phyloP scores from a whole-genome alignment of 2,329 filamentous ascomycete species.

The Fusarium sp. region DNA sequence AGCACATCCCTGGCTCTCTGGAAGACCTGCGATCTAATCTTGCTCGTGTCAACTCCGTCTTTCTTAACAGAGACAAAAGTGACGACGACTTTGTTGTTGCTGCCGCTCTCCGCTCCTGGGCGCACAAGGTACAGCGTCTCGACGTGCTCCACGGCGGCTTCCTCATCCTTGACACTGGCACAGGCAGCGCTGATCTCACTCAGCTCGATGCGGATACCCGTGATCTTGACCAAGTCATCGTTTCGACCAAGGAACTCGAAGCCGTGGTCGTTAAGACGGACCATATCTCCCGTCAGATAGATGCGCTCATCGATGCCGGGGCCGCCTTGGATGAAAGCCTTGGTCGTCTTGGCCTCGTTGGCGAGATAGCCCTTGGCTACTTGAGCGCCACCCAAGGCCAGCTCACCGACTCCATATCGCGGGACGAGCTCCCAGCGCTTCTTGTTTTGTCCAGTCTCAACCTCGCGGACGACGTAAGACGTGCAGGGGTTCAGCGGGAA shows the following conservation, averaged over 20 bases:
- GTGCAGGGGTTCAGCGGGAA: slow-evolving; percentile 27
- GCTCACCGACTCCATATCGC: slow-evolving; percentile 29
- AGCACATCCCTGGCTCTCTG: slow-evolving; percentile 22
- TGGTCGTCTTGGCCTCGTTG: slow-evolving; percentile 30
- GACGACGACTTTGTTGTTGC: slow-evolving; percentile 26
- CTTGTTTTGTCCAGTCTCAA: not conserved
- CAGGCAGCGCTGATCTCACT: slow-evolving; percentile 35
- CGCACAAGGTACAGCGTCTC: slow-evolving; percentile 21
- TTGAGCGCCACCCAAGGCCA: slow-evolving; percentile 24
- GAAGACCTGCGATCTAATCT: slow-evolving; percentile 20
- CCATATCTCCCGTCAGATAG: slow-evolving; percentile 31
- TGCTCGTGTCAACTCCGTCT: not conserved
- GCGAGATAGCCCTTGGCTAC: slow-evolving; percentile 29
- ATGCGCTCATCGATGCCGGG: slow-evolving; percentile 28
- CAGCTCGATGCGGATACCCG: slow-evolving; percentile 26
- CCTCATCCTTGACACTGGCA: slow-evolving; percentile 27
- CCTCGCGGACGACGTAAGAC: slow-evolving; percentile 28
- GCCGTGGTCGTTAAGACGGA: slow-evolving; percentile 30
- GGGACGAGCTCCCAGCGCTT: slow-evolving; percentile 35
- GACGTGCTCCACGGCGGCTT: slow-evolving; percentile 19
- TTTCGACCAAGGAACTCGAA: slow-evolving; percentile 35
- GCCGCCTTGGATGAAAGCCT: slow-evolving; percentile 26
- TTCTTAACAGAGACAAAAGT: slow-evolving; percentile 32
- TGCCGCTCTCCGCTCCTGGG: not conserved
- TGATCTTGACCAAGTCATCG: slow-evolving; percentile 34